Evolutionary conservation across 805 yeast genomes (phyloP).

Genomic region (Wickerhamiella azyma): DNA sequence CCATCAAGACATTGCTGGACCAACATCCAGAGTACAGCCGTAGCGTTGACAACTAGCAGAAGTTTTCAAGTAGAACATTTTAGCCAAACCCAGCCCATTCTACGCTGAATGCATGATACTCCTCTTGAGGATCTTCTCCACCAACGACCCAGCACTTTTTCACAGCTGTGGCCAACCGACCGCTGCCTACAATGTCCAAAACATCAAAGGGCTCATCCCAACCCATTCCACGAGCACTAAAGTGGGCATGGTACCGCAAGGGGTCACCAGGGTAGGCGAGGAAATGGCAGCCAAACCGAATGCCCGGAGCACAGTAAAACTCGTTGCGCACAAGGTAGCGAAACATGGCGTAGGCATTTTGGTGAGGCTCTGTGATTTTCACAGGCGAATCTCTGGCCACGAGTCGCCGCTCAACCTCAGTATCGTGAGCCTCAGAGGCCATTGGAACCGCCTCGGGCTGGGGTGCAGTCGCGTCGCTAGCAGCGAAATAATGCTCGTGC

Average conservation of each 20-base stretch:
- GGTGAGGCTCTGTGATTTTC: constrained; percentile 9
- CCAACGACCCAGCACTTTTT: constrained; percentile 65
- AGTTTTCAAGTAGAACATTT: background rate
- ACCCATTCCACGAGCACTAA: constrained; percentile 43
- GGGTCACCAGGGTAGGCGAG: constrained; percentile 95
- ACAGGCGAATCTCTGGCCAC: constrained; percentile 4
- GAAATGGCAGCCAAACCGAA: constrained; percentile 80
- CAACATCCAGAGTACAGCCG: background rate
- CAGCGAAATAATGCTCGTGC: constrained; percentile 11
- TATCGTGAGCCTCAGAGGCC: background rate
- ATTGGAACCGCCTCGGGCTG: background rate
- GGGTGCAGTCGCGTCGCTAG: background rate
- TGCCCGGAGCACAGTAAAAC: constrained; percentile 63
- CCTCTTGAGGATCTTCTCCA: constrained; percentile 20
- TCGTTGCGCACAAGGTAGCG: constrained; percentile 31
- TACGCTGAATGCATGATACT: constrained; percentile 44
- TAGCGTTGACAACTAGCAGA: background rate
- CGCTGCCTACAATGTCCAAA: constrained; percentile 59
- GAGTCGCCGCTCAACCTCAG: constrained; percentile 1
- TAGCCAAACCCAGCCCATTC: constrained; percentile 98
- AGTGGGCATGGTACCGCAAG: constrained; percentile 74
- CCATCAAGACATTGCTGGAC: constrained; percentile 23
- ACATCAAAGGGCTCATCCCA: constrained; percentile 43
- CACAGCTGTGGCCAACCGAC: constrained; percentile 83
- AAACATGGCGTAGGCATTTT: constrained; percentile 27